Base-by-base conservation (phyloP, 345 rosid species). In the Syzygium oleosum region DNA sequence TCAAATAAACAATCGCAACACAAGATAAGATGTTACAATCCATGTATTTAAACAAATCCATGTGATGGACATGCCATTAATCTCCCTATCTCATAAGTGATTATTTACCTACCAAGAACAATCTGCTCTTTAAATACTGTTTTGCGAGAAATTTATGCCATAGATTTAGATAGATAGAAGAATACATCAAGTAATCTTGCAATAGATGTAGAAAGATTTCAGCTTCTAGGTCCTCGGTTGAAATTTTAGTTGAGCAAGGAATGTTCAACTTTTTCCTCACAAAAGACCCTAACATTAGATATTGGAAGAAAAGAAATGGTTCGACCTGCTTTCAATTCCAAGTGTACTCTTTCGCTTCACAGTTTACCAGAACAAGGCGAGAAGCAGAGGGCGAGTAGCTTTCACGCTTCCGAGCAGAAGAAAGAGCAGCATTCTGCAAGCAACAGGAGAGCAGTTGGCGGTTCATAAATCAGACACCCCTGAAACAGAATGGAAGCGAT, bases 121-220 rank as follows among this genome's bases (percentile, higher is more conserved):
- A 5, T 83, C 79, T 83, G n/a, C 46, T 43, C 27, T 56, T 38
- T 25, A 80, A 31, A 51, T 84, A 55, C 31, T 73, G 14, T 51
- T 53, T 31, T 7, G 21, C 17, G 13, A n/a, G 51, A 25, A 41
- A 85, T 65, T 49, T 41, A 23, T 29, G 68, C 83, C 38, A 84
- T 73, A 52, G 83, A 91, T 22, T 19, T 5, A 65, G 43, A 21
- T 52, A 85, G 49, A 53, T 79, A 46, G 63, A 41, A 63, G 27
- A 80, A 51, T 91, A 97, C 98, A 98, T 96, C 1, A 93, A 90
- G 89, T 90, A 94, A 55, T 94, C 93, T 88, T 92, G 90, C 85
- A 97, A 87, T 80, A 96, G 93, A 89, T 95, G 94, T 84, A 97
- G 98, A 91, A 97, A 97, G 65, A 95, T 94, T 90, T 97, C 98